Evolutionary conservation across 306 rosid species (phyloP).

Genomic region (Delonix regia): DNA sequence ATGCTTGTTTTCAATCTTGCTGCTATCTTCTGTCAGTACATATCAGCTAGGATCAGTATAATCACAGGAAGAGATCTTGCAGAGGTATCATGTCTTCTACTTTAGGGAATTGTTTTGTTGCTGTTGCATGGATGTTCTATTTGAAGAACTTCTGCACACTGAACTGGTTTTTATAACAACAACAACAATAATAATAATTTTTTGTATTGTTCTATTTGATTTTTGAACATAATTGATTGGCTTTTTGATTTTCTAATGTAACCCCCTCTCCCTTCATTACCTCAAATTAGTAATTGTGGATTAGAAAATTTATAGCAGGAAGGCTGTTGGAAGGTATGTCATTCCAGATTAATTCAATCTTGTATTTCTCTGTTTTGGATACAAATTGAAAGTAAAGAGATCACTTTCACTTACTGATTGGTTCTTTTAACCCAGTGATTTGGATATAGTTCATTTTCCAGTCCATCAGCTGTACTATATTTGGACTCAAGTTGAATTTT

Average conservation of each 20-base stretch:
- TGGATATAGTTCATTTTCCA: constrained; percentile 1
- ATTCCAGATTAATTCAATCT: not conserved
- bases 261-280: not conserved
- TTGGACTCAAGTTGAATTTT: not conserved
- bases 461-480: not conserved
- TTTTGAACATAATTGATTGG: constrained; percentile 16
- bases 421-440: not conserved
- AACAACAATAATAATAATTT: not conserved
- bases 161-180: not conserved
- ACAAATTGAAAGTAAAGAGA: not conserved
- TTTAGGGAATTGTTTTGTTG: not conserved
- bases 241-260: constrained; percentile 17
- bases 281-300: not conserved
- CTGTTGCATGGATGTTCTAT: not conserved
- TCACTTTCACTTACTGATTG: not conserved
- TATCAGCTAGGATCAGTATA: constrained; percentile 79
- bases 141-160: not conserved
- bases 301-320: no score
- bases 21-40: constrained; percentile 85
- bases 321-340: not conserved
- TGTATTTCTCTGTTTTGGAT: not conserved
- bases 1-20: constrained; percentile 80
- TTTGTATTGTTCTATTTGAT: not conserved
- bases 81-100: constrained; percentile 60
- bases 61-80: constrained; percentile 88